Evolutionary conservation across 768 basidiomycete genomes (phyloP).

Genomic region (Termitomyces sp.): DNA sequence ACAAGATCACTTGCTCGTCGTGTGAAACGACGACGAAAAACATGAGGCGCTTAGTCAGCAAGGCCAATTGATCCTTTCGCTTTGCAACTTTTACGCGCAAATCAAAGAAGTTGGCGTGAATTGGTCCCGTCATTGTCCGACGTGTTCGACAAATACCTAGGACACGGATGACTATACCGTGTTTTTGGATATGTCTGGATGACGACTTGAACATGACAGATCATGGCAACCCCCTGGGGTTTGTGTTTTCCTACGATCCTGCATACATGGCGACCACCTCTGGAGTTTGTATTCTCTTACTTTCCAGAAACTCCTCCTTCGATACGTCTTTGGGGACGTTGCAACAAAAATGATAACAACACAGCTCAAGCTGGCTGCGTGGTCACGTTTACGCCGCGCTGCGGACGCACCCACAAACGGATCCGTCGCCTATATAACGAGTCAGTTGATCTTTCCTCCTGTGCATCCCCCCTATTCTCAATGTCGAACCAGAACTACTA

Average conservation of each 20-base stretch:
- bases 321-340: background rate
- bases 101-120: background rate
- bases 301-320: background rate
- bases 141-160: too few species aligned
- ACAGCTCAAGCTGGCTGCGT: background rate
- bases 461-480: background rate
- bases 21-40: slow-evolving; percentile 11
- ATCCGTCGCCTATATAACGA: background rate
- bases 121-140: background rate
- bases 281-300: background rate
- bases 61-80: background rate
- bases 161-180: background rate
- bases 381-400: background rate
- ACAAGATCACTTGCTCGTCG: slow-evolving; percentile 13
- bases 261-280: too few species aligned
- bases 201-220: background rate
- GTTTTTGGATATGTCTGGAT: background rate
- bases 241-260: too few species aligned
- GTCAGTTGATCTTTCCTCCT: background rate
- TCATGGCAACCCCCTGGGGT: background rate
- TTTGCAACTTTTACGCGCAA: background rate
- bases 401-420: background rate
- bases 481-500: background rate
- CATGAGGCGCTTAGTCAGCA: slow-evolving; percentile 20
- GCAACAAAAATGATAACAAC: background rate